Evolutionary conservation across 1,284 basidiomycete genomes (phyloP), one percentile per base, ranked within the genome.

Genomic region (Afroboletus lepidellus): DNA sequence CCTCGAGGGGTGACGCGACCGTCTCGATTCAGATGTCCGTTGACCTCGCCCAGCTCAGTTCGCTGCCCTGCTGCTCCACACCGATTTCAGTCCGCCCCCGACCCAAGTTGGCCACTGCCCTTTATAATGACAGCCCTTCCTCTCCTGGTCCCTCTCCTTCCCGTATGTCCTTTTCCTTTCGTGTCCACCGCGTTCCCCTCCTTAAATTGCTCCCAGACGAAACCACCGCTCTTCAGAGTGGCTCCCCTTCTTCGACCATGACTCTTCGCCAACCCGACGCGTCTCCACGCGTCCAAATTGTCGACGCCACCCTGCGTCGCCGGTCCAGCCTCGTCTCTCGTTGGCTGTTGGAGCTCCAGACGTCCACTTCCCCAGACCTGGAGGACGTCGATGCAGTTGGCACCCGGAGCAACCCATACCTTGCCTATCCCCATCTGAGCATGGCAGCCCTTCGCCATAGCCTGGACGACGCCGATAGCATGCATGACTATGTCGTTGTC

Each of bases 301-400:
- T 50, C 36, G 61, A 72, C 47, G 56, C 60, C 47, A 50, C 64
- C 16, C 59, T 72, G 50, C 65, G 65, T 15, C 73, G 72, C 49
- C 79, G 80, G 43, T 80, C 83, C 12, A 85, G 82, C 64, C 77
- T 80, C 64, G 73, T 88, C 51, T 77, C 84, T 59, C 80, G 77
- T 54, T 89, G 87, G 87, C 80, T 89, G 45, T 71, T 76, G 39
- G 84, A 87, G 42, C 82, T 87, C 63, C 81, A 80, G 55, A 54
- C 50, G 11, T 59, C 41, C 60, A 60, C 51, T 34, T 61, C 41
- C 32, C 50, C 53, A 23, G 64, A 61, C 57, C 53, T 62, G 33
- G 54, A 60, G 2, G 55, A 64, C 34, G 57, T 60, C 24, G 60
- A 68, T 34, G 63, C 63, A 29, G 56, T 69, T 27, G 64, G 69